phyloP scores from a whole-genome alignment of 441 rosid species.

The Erysimum cheiri region DNA sequence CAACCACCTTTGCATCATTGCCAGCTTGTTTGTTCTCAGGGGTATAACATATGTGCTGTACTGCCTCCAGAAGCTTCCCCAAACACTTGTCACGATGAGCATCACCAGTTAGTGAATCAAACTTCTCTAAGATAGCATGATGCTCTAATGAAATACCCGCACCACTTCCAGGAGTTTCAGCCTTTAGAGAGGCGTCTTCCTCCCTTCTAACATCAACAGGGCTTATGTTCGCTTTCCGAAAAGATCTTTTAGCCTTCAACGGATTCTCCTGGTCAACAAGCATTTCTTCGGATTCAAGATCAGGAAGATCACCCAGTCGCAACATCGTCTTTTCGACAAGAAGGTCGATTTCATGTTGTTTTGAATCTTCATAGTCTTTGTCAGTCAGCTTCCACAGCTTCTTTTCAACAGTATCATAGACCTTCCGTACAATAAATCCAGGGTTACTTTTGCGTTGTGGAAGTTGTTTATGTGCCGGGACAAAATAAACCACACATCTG shows the following conservation, averaged over 20 bases:
- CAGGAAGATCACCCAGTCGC: slow-evolving; percentile 81
- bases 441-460: slow-evolving; percentile 84
- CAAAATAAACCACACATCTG: slow-evolving; percentile 87
- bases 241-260: slow-evolving; percentile 59
- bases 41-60: slow-evolving; percentile 65
- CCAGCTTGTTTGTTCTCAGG: slow-evolving; percentile 49
- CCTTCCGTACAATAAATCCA: slow-evolving; percentile 92
- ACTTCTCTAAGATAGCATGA: slow-evolving; percentile 59
- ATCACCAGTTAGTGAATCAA: slow-evolving; percentile 74
- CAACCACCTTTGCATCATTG: slow-evolving; percentile 50
- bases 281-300: slow-evolving; percentile 64
- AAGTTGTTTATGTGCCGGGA: slow-evolving; percentile 83
- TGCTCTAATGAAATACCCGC: slow-evolving; percentile 60
- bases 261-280: slow-evolving; percentile 60
- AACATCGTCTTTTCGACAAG: slow-evolving; percentile 82
- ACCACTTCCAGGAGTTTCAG: slow-evolving; percentile 92
- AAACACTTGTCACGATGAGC: slow-evolving; percentile 86
- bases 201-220: slow-evolving; percentile 87
- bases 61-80: slow-evolving; percentile 82
- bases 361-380: slow-evolving; percentile 87
- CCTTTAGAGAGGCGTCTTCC: slow-evolving; percentile 61
- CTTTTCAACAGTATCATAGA: slow-evolving; percentile 82
- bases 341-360: slow-evolving; percentile 93
- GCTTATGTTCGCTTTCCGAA: slow-evolving; percentile 59
- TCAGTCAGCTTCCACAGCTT: slow-evolving; percentile 91